phyloP scores from a whole-genome alignment of 768 basidiomycete genomes.

The Rhizopogon roseolus region DNA sequence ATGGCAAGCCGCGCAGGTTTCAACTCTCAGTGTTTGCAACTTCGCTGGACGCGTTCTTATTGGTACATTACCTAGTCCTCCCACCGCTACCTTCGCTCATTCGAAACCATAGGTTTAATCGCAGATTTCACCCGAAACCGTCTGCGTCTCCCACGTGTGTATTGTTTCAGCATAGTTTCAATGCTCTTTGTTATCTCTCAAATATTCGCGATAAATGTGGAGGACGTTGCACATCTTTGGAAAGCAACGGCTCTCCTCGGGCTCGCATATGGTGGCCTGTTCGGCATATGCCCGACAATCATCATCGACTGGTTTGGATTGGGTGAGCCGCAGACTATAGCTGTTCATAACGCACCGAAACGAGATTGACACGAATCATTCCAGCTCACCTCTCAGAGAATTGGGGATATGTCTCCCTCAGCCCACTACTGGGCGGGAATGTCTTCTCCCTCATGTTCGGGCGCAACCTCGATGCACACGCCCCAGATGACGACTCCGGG shows the following conservation, averaged over 20 bases:
- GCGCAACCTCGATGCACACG: conserved; percentile 72
- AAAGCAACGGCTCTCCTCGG: conserved; percentile 27
- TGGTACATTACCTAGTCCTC: conserved; percentile 34
- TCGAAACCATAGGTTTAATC: conserved; percentile 44
- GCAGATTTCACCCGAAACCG: conserved; percentile 62
- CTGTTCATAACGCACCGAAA: not conserved
- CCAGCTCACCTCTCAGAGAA: conserved; percentile 77
- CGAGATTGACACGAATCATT: not conserved
- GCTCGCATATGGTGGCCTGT: conserved; percentile 65
- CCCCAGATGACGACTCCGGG: conserved; percentile 9
- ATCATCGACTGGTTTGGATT: conserved; percentile 88
- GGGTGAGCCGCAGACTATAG: conserved; percentile 41
- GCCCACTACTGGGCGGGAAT: conserved; percentile 78
- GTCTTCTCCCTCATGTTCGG: conserved; percentile 84
- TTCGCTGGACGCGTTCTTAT: conserved; percentile 74
- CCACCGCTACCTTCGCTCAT: not conserved
- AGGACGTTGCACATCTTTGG: conserved; percentile 65
- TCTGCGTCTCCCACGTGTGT: conserved; percentile 59
- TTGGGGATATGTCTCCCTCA: conserved; percentile 74
- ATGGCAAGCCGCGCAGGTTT: conserved; percentile 85
- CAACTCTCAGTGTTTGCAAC: conserved; percentile 76
- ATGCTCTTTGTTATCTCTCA: conserved; percentile 71
- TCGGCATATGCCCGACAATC: conserved; percentile 72
- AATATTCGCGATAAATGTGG: conserved; percentile 47
- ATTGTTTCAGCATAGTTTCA: conserved; percentile 65